Percentiles rank a stretch among this genome's conserved stretches.
Evolutionary conservation across 2,329 filamentous ascomycete species (phyloP).

Genomic region (Leptographium radiaticola): DNA sequence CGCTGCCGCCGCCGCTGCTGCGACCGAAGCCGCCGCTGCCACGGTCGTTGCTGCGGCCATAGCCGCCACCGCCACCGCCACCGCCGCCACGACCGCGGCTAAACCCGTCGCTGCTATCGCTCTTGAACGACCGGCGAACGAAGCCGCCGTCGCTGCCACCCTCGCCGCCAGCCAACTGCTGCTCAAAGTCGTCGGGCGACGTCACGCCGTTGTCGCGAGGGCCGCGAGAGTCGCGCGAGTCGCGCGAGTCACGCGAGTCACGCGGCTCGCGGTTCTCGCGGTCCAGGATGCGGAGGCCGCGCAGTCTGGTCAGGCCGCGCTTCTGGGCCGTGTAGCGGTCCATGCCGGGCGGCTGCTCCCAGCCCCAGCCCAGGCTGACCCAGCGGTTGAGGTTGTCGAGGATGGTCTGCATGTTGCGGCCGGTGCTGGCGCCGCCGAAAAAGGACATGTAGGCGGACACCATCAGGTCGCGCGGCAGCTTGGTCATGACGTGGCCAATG

Average conservation of each 20-base stretch:
- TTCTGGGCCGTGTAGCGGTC: constrained; percentile 12
- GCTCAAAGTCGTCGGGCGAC: too few species aligned
- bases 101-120: background rate
- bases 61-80: background rate
- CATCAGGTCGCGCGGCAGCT: constrained; percentile 27
- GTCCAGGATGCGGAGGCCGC: constrained; percentile 3
- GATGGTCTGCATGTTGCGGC: constrained; percentile 23
- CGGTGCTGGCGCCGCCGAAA: constrained; percentile 30
- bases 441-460: constrained; percentile 40
- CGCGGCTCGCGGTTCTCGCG: background rate
- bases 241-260: background rate
- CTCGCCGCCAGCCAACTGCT: background rate
- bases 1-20: background rate
- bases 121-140: background rate
- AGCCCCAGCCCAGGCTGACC: constrained; percentile 36
- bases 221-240: too few species aligned
- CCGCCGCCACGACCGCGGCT: background rate
- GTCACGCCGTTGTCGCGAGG: too few species aligned
- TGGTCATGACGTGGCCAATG: constrained; percentile 27
- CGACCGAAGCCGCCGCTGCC: background rate
- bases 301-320: constrained; percentile 6
- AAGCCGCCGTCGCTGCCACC: background rate
- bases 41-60: too few species aligned
- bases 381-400: constrained; percentile 42
- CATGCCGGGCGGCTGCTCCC: constrained; percentile 29